Conservation (phyloP, 805 yeast genomes). For the Ogataea paradorogensis region DNA sequence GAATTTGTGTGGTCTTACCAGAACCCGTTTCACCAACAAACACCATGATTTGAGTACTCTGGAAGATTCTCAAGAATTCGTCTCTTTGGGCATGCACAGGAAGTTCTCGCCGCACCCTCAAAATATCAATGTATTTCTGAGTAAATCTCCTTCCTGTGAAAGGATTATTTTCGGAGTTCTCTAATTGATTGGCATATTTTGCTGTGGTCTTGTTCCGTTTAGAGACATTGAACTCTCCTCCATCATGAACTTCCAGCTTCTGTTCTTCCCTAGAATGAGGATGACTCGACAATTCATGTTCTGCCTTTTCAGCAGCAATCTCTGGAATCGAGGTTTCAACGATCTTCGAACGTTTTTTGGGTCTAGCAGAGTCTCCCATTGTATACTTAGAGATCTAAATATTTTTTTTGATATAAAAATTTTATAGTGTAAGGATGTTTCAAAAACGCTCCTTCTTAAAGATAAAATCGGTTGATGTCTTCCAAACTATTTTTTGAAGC, state of each 20-base stretch:
- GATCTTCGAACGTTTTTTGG: slow-evolving; percentile 46
- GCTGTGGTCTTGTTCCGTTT: slow-evolving; percentile 66
- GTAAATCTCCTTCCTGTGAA: slow-evolving; percentile 70
- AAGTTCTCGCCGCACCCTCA: slow-evolving; percentile 74
- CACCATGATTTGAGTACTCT: slow-evolving; percentile 88
- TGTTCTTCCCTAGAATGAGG: slow-evolving; percentile 41
- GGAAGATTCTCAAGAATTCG: slow-evolving; percentile 82
- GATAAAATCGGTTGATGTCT: slow-evolving; percentile 18
- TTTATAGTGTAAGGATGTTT: slow-evolving; percentile 4
- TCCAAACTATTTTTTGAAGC: slow-evolving; percentile 27
- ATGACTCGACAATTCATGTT: slow-evolving; percentile 46
- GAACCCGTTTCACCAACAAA: slow-evolving; percentile 99
- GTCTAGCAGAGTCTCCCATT: slow-evolving; percentile 38
- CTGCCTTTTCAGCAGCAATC: slow-evolving; percentile 65
- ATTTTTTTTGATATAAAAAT: slow-evolving; percentile 1
- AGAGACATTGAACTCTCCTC: slow-evolving; percentile 57
- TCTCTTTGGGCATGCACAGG: slow-evolving; percentile 94
- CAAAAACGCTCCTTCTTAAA: not conserved
- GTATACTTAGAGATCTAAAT: not conserved
- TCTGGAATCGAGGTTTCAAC: slow-evolving; percentile 57
- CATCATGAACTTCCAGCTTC: slow-evolving; percentile 53
- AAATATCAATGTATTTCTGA: slow-evolving; percentile 70
- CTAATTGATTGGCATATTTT: slow-evolving; percentile 55
- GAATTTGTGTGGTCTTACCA: slow-evolving; percentile 97
- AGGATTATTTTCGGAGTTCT: slow-evolving; percentile 63